phyloP scores from a whole-genome alignment of 2,329 filamentous ascomycete species.

The Ophiostoma ulmi region DNA sequence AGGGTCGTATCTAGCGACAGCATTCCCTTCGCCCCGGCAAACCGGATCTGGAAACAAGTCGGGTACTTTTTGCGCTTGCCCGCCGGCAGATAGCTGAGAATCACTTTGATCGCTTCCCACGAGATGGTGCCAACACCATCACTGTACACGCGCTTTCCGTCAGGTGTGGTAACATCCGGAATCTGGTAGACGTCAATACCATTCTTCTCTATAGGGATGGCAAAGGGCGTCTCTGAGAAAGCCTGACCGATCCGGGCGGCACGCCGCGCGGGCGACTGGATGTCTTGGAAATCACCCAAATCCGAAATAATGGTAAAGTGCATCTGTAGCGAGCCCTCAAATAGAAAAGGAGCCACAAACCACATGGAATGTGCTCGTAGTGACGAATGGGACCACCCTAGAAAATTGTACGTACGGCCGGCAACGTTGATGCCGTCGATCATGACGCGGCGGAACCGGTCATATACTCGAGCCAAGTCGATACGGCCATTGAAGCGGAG shows the following conservation, averaged over 20 bases:
- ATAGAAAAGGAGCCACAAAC: constrained; percentile 49
- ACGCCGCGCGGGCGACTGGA: constrained; percentile 50
- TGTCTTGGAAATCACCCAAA: constrained; percentile 48
- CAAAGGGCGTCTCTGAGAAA: constrained; percentile 68
- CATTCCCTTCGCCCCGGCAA: constrained; percentile 72
- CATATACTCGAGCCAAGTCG: constrained; percentile 48
- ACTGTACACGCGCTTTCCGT: constrained; percentile 59
- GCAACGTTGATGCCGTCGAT: constrained; percentile 57
- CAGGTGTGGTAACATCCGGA: constrained; percentile 47
- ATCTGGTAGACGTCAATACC: constrained; percentile 37
- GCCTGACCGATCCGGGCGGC: constrained; percentile 60
- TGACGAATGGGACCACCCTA: constrained; percentile 77
- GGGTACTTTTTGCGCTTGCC: constrained; percentile 42
- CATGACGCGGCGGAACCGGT: constrained; percentile 58
- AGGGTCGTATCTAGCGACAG: constrained; percentile 62
- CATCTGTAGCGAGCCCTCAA: constrained; percentile 33
- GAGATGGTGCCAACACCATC: constrained; percentile 78
- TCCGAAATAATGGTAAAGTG: constrained; percentile 42
- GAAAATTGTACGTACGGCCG: constrained; percentile 58
- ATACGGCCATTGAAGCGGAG: constrained; percentile 53
- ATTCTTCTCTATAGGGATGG: constrained; percentile 46
- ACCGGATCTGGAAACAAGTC: constrained; percentile 70
- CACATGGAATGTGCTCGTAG: constrained; percentile 66
- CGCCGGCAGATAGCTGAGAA: constrained; percentile 52
- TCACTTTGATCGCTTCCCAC: constrained; percentile 48